Conservation (phyloP, 73 alveolate species). For the Tetrahymena malaccensis region DNA sequence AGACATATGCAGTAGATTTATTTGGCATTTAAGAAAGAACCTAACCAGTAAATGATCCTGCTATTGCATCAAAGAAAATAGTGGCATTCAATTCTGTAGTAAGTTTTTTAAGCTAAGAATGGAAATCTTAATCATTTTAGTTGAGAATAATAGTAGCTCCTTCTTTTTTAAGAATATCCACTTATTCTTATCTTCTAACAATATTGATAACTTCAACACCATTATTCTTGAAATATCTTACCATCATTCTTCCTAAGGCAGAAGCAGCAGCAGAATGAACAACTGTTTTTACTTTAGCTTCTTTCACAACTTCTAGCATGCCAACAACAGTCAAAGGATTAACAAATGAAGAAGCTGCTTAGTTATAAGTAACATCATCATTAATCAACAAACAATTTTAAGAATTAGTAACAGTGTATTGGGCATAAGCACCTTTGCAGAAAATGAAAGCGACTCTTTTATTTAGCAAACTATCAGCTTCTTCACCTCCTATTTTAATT, state of each 20-base stretch:
- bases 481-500: conserved; percentile 36
- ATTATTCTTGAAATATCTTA: conserved; percentile 28
- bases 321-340: conserved; percentile 76
- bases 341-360: conserved; percentile 55
- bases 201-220: conserved; percentile 50
- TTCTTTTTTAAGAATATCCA: conserved; percentile 40
- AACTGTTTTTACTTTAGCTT: conserved; percentile 42
- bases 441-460: conserved; percentile 62
- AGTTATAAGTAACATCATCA: conserved; percentile 41
- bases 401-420: conserved; percentile 57
- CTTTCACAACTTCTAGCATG: conserved; percentile 27
- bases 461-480: conserved; percentile 21
- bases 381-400: conserved; percentile 25
- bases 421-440: conserved; percentile 57
- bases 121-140: conserved; percentile 22
- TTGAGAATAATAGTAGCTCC: conserved; percentile 61
- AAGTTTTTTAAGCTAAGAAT: background rate
- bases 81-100: conserved; percentile 38
- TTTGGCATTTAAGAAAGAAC: conserved; percentile 45
- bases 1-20: conserved; percentile 28
- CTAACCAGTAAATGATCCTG: conserved; percentile 52
- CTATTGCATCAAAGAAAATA: conserved; percentile 54
- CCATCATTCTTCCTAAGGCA: conserved; percentile 62
- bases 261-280: conserved; percentile 62
- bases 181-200: conserved; percentile 65